These are phyloP conservation scores for Ogataea nakhonphanomensis DNA, from an alignment of 805 yeast genomes.

Conservation along the genomic window DNA sequence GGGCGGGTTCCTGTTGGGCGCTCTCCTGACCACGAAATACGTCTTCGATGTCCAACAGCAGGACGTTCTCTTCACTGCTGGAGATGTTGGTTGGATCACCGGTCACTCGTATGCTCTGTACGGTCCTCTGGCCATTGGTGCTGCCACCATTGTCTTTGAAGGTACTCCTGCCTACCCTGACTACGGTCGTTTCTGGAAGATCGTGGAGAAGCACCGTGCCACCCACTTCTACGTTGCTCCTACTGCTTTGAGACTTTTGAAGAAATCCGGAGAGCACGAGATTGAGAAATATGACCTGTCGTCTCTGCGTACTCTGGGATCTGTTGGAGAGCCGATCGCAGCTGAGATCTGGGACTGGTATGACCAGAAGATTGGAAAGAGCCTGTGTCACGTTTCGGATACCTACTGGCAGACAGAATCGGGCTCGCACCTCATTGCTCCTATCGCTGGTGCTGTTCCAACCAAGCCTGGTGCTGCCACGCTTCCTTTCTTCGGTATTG, in stretches of 20 bases:
- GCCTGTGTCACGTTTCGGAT: conserved; percentile 86
- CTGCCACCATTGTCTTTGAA: conserved; percentile 90
- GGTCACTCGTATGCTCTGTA: conserved; percentile 96
- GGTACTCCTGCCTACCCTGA: conserved; percentile 97
- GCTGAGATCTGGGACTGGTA: conserved; percentile 99
- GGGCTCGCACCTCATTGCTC: conserved; percentile 92
- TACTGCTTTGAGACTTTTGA: conserved; percentile 89
- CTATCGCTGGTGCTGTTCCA: conserved; percentile 91
- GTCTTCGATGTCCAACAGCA: conserved; percentile 89
- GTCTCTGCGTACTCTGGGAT: conserved; percentile 88
- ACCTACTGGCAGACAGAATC: conserved; percentile 99
- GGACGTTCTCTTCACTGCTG: conserved; percentile 92
- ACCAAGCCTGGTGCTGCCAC: conserved; percentile 98
- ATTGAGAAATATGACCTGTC: conserved; percentile 78
- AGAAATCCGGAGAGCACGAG: conserved; percentile 76
- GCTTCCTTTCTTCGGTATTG: conserved; percentile 93
- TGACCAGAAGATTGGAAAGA: conserved; percentile 85
- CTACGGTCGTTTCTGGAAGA: conserved; percentile 95
- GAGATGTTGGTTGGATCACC: conserved; percentile 99
- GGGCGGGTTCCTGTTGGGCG: conserved; percentile 92
- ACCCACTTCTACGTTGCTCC: conserved; percentile 98
- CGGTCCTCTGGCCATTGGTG: conserved; percentile 88
- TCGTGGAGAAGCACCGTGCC: conserved; percentile 85
- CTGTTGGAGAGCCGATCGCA: conserved; percentile 98
- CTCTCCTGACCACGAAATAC: conserved; percentile 85